Evolutionary conservation across 2,329 filamentous ascomycete genomes (phyloP).

Genomic region (Sporothrix brasiliensis): DNA sequence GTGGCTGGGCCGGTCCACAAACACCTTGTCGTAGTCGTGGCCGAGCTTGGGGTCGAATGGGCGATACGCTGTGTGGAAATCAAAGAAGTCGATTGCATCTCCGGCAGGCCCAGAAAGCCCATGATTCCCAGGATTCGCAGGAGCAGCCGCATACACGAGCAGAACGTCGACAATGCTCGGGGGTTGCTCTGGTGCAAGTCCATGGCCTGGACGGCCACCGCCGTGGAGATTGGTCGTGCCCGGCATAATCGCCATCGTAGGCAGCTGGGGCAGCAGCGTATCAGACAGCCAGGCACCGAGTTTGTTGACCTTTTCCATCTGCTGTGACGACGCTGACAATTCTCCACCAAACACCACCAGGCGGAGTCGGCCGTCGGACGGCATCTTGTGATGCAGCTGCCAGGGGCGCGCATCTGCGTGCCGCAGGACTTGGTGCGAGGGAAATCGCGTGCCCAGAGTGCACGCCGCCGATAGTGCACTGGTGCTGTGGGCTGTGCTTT

Average conservation of each 20-base stretch:
- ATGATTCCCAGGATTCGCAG: too few relatives aligned
- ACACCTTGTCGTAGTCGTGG: conserved; percentile 61
- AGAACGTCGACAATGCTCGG: conserved; percentile 56
- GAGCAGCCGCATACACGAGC: conserved; percentile 57
- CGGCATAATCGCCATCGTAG: conserved; percentile 42
- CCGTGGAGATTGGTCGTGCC: conserved; percentile 36
- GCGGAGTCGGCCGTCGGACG: conserved; percentile 61
- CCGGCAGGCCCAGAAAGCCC: background rate
- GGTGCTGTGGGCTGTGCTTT: conserved; percentile 40
- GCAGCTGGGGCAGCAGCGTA: conserved; percentile 46
- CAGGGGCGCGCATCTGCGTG: conserved; percentile 60
- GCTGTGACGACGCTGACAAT: conserved; percentile 44
- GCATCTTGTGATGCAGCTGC: conserved; percentile 61
- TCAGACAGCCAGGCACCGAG: conserved; percentile 52
- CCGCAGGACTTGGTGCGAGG: conserved; percentile 61
- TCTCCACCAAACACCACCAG: conserved; percentile 66
- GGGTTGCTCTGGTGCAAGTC: background rate
- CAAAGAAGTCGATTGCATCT: conserved; percentile 47
- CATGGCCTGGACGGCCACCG: conserved; percentile 24
- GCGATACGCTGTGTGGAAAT: conserved; percentile 55
- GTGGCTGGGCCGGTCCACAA: conserved; percentile 57
- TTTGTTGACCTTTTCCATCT: conserved; percentile 42
- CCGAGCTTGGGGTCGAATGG: conserved; percentile 52
- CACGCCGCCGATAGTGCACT: conserved; percentile 50
- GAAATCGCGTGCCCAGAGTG: conserved; percentile 60